These are phyloP conservation scores for Zygosaccharomyces sapae DNA, from an alignment of 1,139 yeast species.

Conservation along the genomic window DNA sequence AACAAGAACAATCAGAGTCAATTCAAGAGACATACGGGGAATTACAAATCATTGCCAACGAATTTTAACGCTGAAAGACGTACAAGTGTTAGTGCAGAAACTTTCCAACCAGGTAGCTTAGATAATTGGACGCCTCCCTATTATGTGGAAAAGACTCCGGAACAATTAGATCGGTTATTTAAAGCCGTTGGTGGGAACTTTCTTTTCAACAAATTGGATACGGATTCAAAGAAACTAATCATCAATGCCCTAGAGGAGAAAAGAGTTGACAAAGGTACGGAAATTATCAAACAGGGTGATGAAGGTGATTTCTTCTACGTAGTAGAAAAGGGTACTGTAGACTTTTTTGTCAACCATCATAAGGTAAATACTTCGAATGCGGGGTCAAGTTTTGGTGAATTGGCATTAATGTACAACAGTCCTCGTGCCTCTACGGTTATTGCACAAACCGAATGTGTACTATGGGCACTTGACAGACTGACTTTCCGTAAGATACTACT, in stretches of 20 bases:
- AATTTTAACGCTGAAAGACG: slow-evolving; percentile 78
- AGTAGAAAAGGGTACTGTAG: slow-evolving; percentile 80
- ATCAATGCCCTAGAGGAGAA: slow-evolving; percentile 78
- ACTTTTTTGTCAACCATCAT: slow-evolving; percentile 68
- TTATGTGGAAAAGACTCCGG: slow-evolving; percentile 53
- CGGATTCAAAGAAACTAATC: slow-evolving; percentile 69
- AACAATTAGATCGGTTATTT: slow-evolving; percentile 65
- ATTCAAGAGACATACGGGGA: slow-evolving; percentile 1
- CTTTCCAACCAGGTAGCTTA: slow-evolving; percentile 41
- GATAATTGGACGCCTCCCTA: slow-evolving; percentile 76
- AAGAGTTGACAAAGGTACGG: slow-evolving; percentile 52
- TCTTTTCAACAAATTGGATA: slow-evolving; percentile 72
- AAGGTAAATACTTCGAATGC: slow-evolving; percentile 72
- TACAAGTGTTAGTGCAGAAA: slow-evolving; percentile 82
- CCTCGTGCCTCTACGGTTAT: slow-evolving; percentile 96
- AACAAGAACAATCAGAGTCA: slow-evolving; percentile 9
- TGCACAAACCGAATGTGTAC: slow-evolving; percentile 64
- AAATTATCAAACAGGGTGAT: slow-evolving; percentile 87
- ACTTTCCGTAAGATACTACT: slow-evolving; percentile 88
- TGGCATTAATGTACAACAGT: slow-evolving; percentile 94
- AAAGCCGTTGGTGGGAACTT: slow-evolving; percentile 75
- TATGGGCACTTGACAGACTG: slow-evolving; percentile 92
- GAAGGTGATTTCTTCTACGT: slow-evolving; percentile 94
- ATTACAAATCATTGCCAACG: slow-evolving; percentile 41
- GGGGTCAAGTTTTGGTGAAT: slow-evolving; percentile 92